A percentile compares a stretch with the other conserved stretches of the same genome.
These are phyloP conservation scores for Colletotrichum sp. DNA, from an alignment of 2,329 filamentous ascomycete species.

Conservation along the genomic window DNA sequence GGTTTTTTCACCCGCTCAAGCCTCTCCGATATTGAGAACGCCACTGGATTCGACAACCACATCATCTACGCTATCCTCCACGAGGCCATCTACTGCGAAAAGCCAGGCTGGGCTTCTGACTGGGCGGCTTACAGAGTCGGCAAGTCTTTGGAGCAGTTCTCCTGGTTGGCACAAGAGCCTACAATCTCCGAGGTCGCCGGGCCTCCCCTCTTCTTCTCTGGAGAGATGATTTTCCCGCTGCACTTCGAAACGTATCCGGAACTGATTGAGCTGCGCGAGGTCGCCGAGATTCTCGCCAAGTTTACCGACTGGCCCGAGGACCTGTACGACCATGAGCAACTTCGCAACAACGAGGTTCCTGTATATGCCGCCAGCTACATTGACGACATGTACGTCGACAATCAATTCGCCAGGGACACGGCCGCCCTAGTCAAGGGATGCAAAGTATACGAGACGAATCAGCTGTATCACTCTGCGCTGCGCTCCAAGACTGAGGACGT, in stretches of 20 bases:
- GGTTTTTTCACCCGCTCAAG: constrained; percentile 77
- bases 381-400: constrained; percentile 94
- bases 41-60: constrained; percentile 73
- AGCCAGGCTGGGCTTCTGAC: constrained; percentile 63
- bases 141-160: constrained; percentile 48
- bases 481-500: constrained; percentile 77
- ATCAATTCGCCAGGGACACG: constrained; percentile 74
- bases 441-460: constrained; percentile 85
- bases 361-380: constrained; percentile 84
- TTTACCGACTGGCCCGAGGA: constrained; percentile 70
- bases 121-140: constrained; percentile 79
- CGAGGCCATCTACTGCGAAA: constrained; percentile 85
- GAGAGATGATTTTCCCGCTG: constrained; percentile 90
- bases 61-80: constrained; percentile 88
- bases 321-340: constrained; percentile 78
- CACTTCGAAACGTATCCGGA: constrained; percentile 85
- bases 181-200: constrained; percentile 32
- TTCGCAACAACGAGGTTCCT: constrained; percentile 80
- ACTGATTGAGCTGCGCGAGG: constrained; percentile 70
- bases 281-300: constrained; percentile 73
- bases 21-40: constrained; percentile 70
- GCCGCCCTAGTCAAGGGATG: constrained; percentile 75
- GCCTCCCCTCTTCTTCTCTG: constrained; percentile 77
- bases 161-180: constrained; percentile 52
- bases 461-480: constrained; percentile 86